Evolutionary conservation across 2,329 filamentous ascomycete genomes (phyloP).

Genomic region (Cryphonectria carpinicola): DNA sequence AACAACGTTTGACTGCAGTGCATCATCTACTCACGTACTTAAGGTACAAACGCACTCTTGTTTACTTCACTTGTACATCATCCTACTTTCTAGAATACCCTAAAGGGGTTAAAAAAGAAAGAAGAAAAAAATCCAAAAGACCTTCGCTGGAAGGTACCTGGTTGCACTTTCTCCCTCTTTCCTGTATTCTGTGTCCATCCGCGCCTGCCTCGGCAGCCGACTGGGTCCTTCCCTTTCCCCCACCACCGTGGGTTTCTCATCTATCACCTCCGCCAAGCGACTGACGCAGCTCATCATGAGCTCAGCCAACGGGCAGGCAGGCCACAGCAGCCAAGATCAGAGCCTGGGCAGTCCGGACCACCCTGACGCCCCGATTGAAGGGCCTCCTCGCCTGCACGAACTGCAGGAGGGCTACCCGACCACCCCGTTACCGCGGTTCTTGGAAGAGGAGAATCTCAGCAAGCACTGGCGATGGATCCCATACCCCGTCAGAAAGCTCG

Average conservation of each 20-base stretch:
- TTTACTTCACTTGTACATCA: neutral
- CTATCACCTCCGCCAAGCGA: neutral
- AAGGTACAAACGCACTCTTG: neutral
- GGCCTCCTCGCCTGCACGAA: slow-evolving; percentile 46
- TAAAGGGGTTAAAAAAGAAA: neutral
- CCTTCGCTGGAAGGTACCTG: neutral
- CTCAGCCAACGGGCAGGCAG: slow-evolving; percentile 20
- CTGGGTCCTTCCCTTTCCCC: neutral
- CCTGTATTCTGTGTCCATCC: neutral
- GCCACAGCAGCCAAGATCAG: slow-evolving; percentile 13
- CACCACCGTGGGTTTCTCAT: neutral
- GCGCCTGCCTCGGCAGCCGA: neutral
- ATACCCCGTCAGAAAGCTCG: slow-evolving; percentile 54
- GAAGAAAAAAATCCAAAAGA: too few species aligned
- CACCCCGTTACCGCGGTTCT: slow-evolving; percentile 61
- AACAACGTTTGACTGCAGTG: neutral
- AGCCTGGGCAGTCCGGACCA: slow-evolving; percentile 17
- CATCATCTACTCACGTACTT: neutral
- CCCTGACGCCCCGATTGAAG: slow-evolving; percentile 36
- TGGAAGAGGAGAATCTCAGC: slow-evolving; percentile 57
- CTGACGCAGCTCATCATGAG: slow-evolving; percentile 19
- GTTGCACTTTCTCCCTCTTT: neutral
- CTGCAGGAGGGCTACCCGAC: slow-evolving; percentile 49
- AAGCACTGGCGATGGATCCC: slow-evolving; percentile 64
- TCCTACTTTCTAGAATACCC: neutral